Evolutionary conservation across 2,329 filamentous ascomycete genomes (phyloP), one percentile per base, ranked within the genome.

Genomic region (Xylaria sp.): DNA sequence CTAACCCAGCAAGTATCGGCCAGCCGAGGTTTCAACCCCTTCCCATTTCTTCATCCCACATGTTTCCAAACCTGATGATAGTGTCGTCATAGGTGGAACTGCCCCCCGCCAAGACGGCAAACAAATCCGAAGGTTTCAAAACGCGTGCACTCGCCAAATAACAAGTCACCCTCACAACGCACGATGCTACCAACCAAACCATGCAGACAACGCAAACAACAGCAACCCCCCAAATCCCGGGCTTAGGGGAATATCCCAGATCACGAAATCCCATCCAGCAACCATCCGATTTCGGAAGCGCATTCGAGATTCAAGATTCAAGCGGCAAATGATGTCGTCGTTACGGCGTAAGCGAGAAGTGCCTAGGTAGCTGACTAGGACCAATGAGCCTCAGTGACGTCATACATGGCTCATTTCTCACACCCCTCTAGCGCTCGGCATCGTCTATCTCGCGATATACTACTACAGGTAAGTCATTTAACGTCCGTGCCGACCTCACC

Each of bases 61-160:
- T 38, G n/a, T n/a, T n/a, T 40, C 20, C 38, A 9, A 15, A 20
- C 49, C 49, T 11, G 46, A 49, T n/a, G 4, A 28, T 17, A 42
- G 63, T 68, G 63, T 54, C 66, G 66, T 68, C 66, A 68, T 66
- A 56, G 63, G 49, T 63, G 63, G 17, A 56, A 54, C 20, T 31
- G 20, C 33, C 42, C 20, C 7, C 49, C 51, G 59, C 65, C 65
- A 64, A 67, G 65, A 15, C 65, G 58, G 65, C 59, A 67, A 44
- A 59, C 44, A 36, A 57, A 28, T 9, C 59, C 38, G 38, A 40
- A 40, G 42, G 33, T n/a, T n/a, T 28, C 20, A 9, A 31, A n/a
- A 42, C 38, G 15, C 26, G 10, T 26, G 33, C 36, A 20, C n/a
- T 9, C 4, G n/a, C 51, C 28, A n/a, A 54, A 20, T n/a, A 54